Percentiles rank a stretch among this genome's conserved stretches.
Conservation (phyloP, 192 early-diverging fungal species). For the Linnemannia zychae region DNA sequence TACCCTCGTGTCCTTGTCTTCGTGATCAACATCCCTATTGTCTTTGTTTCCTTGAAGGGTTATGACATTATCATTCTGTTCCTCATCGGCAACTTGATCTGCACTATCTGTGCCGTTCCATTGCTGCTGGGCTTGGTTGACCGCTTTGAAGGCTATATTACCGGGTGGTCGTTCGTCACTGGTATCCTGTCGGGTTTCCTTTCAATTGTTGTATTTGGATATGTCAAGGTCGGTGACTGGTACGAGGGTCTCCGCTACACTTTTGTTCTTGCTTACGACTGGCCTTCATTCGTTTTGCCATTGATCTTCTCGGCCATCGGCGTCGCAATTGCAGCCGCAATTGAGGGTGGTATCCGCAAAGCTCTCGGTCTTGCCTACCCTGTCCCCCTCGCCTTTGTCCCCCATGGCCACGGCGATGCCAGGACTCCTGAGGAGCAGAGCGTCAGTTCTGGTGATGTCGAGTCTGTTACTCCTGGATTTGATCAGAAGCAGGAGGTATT, state of each 20-base stretch:
- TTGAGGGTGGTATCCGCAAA: slow-evolving; percentile 48
- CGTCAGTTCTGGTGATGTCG: slow-evolving; percentile 26
- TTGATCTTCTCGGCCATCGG: slow-evolving; percentile 50
- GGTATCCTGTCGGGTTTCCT: slow-evolving; percentile 52
- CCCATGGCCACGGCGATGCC: slow-evolving; percentile 5
- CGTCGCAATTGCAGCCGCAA: slow-evolving; percentile 26
- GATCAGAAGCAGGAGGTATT: slow-evolving; percentile 30
- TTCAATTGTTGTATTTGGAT: slow-evolving; percentile 53
- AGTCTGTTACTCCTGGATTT: neutral
- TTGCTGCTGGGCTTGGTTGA: slow-evolving; percentile 65
- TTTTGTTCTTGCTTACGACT: slow-evolving; percentile 54
- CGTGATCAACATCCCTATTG: slow-evolving; percentile 54
- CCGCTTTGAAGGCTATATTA: slow-evolving; percentile 57
- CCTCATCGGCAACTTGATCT: slow-evolving; percentile 73
- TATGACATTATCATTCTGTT: slow-evolving; percentile 73
- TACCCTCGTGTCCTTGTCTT: slow-evolving; percentile 55
- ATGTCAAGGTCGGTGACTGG: slow-evolving; percentile 42
- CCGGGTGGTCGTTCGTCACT: slow-evolving; percentile 46
- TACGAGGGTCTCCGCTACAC: slow-evolving; percentile 46
- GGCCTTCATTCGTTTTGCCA: slow-evolving; percentile 53
- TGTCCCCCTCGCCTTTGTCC: slow-evolving; percentile 23
- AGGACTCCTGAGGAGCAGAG: neutral
- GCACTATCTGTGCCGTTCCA: slow-evolving; percentile 68
- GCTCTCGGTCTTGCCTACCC: slow-evolving; percentile 42
- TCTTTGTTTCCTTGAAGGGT: slow-evolving; percentile 68